Conservation (phyloP, 768 basidiomycete species). For the Lactifluus pinguis region DNA sequence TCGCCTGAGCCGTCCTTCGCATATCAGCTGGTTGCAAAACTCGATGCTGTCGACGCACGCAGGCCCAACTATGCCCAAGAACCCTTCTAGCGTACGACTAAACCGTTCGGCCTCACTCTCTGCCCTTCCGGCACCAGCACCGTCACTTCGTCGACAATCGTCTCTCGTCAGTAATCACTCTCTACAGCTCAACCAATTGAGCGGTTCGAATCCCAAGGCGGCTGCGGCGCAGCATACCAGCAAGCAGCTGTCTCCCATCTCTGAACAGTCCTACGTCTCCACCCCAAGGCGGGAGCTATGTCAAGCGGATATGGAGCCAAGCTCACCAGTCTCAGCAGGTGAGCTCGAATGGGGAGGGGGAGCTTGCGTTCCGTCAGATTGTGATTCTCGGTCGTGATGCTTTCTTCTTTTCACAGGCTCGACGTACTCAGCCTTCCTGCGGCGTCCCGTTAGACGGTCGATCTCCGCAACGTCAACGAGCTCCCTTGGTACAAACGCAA, state of each 20-base stretch:
- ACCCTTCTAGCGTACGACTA: slow-evolving; percentile 12
- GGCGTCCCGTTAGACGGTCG: slow-evolving; percentile 57
- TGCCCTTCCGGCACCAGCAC: slow-evolving; percentile 21
- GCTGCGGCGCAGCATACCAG: slow-evolving; percentile 20
- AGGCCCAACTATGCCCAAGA: slow-evolving; percentile 5
- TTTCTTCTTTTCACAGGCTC: slow-evolving; percentile 9
- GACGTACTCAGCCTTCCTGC: slow-evolving; percentile 46
- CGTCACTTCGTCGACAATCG: slow-evolving; percentile 12
- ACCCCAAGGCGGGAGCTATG: slow-evolving; percentile 34
- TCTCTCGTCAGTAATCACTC: slow-evolving; percentile 35
- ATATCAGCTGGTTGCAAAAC: slow-evolving; percentile 17
- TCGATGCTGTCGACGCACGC: neutral
- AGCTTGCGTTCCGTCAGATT: slow-evolving; percentile 9
- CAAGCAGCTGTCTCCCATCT: slow-evolving; percentile 53
- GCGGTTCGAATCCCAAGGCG: neutral
- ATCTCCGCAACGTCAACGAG: slow-evolving; percentile 46
- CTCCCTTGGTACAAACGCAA: slow-evolving; percentile 37
- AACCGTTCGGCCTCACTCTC: slow-evolving; percentile 19
- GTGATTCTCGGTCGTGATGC: neutral
- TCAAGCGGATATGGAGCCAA: slow-evolving; percentile 17
- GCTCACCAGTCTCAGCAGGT: slow-evolving; percentile 22
- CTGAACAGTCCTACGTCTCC: slow-evolving; percentile 55
- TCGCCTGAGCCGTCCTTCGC: slow-evolving; percentile 12
- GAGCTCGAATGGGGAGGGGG: slow-evolving; percentile 23
- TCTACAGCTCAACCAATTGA: slow-evolving; percentile 29